These are phyloP conservation scores for Skeletonema potamos DNA, from an alignment of 108 stramenopile species.

Conservation along the genomic window DNA sequence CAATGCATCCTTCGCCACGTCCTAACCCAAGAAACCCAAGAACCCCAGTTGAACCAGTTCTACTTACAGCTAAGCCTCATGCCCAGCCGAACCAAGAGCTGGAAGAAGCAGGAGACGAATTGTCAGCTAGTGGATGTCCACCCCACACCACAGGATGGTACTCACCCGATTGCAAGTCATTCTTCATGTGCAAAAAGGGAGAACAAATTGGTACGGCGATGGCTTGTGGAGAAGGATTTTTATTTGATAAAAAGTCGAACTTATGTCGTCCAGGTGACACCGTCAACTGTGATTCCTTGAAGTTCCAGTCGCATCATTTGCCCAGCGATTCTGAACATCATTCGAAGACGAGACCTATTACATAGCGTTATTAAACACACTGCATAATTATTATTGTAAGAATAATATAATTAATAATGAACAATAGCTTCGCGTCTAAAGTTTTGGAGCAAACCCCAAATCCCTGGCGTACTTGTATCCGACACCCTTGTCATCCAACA, in stretches of 20 bases:
- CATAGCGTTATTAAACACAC: neutral
- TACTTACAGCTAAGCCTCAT: neutral
- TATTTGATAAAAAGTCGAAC: neutral
- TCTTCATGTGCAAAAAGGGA: neutral
- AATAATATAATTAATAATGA: neutral
- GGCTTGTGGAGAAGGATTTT: neutral
- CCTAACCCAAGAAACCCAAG: neutral
- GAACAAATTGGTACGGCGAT: neutral
- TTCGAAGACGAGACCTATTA: neutral
- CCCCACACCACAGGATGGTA: neutral
- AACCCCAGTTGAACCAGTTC: neutral
- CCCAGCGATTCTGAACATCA: neutral
- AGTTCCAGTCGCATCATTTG: too few relatives aligned
- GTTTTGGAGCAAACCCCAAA: conserved; percentile 75
- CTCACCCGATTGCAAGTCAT: neutral
- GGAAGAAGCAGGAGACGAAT: neutral
- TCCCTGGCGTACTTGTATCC: conserved; percentile 83
- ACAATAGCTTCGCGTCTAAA: too few relatives aligned
- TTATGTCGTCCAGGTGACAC: neutral
- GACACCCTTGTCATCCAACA: conserved; percentile 80
- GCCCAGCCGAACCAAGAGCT: neutral
- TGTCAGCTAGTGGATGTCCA: neutral
- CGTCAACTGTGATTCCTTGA: neutral
- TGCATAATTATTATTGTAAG: neutral
- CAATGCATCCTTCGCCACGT: neutral